These are phyloP conservation scores for Pestalotiopsis sp. DNA, from an alignment of 2,329 filamentous ascomycete species.

Conservation along the genomic window DNA sequence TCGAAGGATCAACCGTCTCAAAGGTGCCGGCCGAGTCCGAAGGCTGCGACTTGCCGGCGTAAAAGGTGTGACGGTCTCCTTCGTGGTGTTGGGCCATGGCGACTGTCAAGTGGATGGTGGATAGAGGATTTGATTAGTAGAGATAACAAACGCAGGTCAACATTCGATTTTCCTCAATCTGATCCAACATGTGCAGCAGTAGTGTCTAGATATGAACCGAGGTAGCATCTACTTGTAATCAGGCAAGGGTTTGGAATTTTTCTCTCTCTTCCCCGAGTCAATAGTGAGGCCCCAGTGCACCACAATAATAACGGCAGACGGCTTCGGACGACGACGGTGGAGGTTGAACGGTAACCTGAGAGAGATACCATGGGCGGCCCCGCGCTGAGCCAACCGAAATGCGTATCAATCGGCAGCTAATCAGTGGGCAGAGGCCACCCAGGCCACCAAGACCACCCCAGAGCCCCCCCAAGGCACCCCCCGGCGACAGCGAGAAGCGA, in stretches of 20 bases:
- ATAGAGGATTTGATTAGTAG: not conserved
- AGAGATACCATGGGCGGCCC: not conserved
- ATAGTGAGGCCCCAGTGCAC: not conserved
- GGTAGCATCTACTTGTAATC: not conserved
- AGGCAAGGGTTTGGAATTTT: not conserved
- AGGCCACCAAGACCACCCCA: not conserved
- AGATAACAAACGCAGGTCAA: not conserved
- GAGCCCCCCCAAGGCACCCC: not conserved
- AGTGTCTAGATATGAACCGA: not conserved
- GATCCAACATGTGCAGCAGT: not conserved
- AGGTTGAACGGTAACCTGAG: not conserved
- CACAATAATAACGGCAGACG: not conserved
- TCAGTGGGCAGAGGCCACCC: not conserved
- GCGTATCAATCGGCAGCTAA: not conserved
- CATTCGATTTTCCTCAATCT: not conserved
- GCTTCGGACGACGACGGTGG: not conserved
- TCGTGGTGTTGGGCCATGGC: slow-evolving; percentile 15
- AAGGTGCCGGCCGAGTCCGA: slow-evolving; percentile 66
- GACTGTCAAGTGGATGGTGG: not conserved
- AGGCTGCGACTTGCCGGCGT: slow-evolving; percentile 70
- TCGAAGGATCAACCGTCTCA: slow-evolving; percentile 75
- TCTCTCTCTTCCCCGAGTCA: not conserved
- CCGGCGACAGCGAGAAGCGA: not conserved
- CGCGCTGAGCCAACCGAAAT: not conserved
- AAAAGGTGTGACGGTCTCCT: slow-evolving; percentile 67